Evolutionary conservation across 2,329 filamentous ascomycete species (phyloP), one percentile per base, ranked within the genome.

Genomic region (Pyrenophora tritici-repentis): DNA sequence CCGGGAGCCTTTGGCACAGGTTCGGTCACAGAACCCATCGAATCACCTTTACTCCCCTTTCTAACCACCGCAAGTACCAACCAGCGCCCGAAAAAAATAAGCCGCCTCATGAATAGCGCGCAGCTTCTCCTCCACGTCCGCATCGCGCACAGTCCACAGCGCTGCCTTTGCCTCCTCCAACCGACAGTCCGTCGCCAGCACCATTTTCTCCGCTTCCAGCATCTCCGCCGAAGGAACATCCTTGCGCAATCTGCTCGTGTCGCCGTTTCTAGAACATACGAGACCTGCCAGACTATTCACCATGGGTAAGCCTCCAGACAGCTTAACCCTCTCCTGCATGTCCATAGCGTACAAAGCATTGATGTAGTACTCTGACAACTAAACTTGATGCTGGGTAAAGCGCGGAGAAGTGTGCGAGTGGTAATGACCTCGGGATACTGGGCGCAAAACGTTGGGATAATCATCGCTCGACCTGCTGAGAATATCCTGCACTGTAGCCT

Each of bases 161-260:
- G 51, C 47, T 14, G 7, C 22, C 5, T 31, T 50, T 3, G 47
- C 31, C 16, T 35, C 35, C 9, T 52, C 41, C 10, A 55, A 5
- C 10, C 47, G 42, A 6, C 22, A 35, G 29, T 55, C 43, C 40
- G 48, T 52, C 17, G 42, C 48, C 12, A 44, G 20, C 5, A 48
- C 32, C 40, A 47, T 38, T 33, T 55, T 53, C 37, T 55, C 53
- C 6, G 26, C 33, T 4, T 46, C 32, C 22, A 49, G n/a, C 37
- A 49, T 55, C 8, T 42, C 29, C 1, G 17, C 9, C 8, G 44
- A 26, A 6, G 44, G 46, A n/a, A 43, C 49, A 3, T 22, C 41
- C 2, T 31, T 12, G 9, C 42, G 34, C 26, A 48, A 12, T 16
- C 41, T 37, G 2, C 31, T 31, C 3, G 14, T 2, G 8, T 31